Conservation (phyloP, 2,329 filamentous ascomycete genomes). For the Lachnellula cervina region DNA sequence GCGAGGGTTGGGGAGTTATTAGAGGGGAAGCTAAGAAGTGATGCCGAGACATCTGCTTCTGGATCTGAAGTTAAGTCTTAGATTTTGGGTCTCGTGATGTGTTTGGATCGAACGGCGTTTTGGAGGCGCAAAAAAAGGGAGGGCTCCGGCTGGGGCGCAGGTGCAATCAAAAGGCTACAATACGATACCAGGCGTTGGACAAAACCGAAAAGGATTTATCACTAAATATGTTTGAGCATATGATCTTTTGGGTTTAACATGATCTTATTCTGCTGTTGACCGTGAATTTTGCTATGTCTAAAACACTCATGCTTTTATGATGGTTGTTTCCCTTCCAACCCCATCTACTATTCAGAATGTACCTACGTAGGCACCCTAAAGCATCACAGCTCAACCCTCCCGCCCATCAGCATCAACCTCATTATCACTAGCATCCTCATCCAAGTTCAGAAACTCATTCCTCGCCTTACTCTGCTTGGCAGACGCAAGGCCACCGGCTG, state of each 20-base stretch:
- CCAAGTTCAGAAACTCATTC: constrained; percentile 40
- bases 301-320: too few relatives aligned
- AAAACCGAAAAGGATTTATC: too few relatives aligned
- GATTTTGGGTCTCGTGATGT: neutral
- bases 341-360: too few relatives aligned
- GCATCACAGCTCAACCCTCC: constrained; percentile 17
- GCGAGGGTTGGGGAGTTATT: constrained; percentile 29
- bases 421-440: constrained; percentile 45
- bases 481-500: constrained; percentile 61
- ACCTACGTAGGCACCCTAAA: too few relatives aligned
- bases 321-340: too few relatives aligned
- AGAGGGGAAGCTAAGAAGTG: constrained; percentile 18
- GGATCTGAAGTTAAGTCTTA: neutral
- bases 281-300: too few relatives aligned
- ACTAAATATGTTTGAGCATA: too few relatives aligned
- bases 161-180: neutral
- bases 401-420: constrained; percentile 35
- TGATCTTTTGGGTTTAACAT: too few relatives aligned
- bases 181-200: neutral
- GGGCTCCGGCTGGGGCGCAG: too few relatives aligned
- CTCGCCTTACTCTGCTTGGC: constrained; percentile 46
- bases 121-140: neutral
- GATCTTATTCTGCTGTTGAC: too few relatives aligned
- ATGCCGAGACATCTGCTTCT: constrained; percentile 1
- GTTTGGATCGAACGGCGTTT: neutral